Evolutionary conservation across 202 grass and related monocot genomes (phyloP), one percentile per base, ranked within the genome.

Genomic region (Hordeum pubiflorum): DNA sequence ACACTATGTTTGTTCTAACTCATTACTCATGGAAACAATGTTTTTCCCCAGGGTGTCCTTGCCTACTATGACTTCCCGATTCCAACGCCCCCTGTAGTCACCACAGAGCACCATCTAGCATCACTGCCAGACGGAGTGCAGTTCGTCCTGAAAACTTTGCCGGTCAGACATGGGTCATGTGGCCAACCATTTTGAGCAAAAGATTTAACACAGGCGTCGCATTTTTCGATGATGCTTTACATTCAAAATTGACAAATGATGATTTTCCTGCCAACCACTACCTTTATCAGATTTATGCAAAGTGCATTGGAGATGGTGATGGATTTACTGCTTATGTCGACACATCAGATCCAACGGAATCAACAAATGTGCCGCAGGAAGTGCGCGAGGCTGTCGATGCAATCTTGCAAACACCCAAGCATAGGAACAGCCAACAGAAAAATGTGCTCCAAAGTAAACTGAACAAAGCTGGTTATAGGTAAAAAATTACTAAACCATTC

Each of bases 251-350:
- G 43, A 26, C 7, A 64, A 36, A 64, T 68, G 33, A 31, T 79
- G 20, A 70, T 60, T 72, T 56, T 73, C 65, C 14, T 50, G 63
- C 15, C 1, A 21, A 36, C 27, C 37, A 63, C 31, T 48, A 20
- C 21, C 38, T 15, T 44, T 18, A 46, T 52, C 74, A 85, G 87
- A 63, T 85, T 54, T 9, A 81, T n/a, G 14, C 44, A 38, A 85
- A 39, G 12, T 11, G 37, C 52, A 71, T 86, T 63, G 88, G 58
- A 63, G 88, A 93, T 41, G 88, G 85, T 48, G 85, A 93, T 58
- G 82, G 85, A 13, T 77, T 93, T 40, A 90, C 79, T 7, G 82
- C 81, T 41, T 79, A 90, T 74, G 82, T 88, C 11, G 79, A 85
- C 79, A 77, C 87, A 44, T 33, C 37, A 41, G 71, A 83, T 68